A percentile compares a stretch with the other conserved stretches of the same genome.
These are phyloP conservation scores for Saccharomycopsis oosterbeekiorum DNA, from an alignment of 805 yeast genomes.

Conservation along the genomic window DNA sequence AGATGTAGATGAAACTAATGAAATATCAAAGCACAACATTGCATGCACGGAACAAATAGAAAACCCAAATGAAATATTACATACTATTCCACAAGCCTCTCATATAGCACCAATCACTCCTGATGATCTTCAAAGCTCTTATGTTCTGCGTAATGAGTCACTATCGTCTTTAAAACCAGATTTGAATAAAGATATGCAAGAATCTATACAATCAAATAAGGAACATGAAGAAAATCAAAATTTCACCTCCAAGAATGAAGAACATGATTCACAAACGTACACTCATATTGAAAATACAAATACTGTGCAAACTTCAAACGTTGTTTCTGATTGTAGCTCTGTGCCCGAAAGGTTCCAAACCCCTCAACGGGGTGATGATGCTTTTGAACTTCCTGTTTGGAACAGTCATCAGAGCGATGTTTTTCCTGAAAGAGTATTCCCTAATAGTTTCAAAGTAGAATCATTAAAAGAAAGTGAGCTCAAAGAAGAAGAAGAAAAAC, in stretches of 20 bases:
- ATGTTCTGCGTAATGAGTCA: background rate
- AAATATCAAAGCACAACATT: too few species aligned
- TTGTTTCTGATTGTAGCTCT: background rate
- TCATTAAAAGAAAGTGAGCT: too few species aligned
- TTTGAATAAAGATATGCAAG: background rate
- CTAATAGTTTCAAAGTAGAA: background rate
- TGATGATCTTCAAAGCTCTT: background rate
- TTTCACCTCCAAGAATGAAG: too few species aligned
- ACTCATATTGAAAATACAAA: too few species aligned
- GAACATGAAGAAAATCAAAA: background rate
- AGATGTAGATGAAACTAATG: too few species aligned
- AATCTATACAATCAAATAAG: background rate
- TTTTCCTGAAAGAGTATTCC: background rate
- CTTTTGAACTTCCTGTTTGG: background rate
- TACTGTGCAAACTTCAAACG: too few species aligned
- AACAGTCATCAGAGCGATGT: background rate
- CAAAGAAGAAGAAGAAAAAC: background rate
- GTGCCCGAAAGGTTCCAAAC: background rate
- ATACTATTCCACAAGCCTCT: background rate
- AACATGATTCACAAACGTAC: too few species aligned
- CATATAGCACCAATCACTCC: background rate
- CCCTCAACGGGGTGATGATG: too few species aligned
- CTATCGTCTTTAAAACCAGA: background rate
- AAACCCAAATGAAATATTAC: background rate
- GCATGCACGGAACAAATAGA: too few species aligned